A percentile compares a stretch with the other conserved stretches of the same genome.
Evolutionary conservation across 2,329 filamentous ascomycete species (phyloP).

Genomic region (Colletotrichum echinochloae): DNA sequence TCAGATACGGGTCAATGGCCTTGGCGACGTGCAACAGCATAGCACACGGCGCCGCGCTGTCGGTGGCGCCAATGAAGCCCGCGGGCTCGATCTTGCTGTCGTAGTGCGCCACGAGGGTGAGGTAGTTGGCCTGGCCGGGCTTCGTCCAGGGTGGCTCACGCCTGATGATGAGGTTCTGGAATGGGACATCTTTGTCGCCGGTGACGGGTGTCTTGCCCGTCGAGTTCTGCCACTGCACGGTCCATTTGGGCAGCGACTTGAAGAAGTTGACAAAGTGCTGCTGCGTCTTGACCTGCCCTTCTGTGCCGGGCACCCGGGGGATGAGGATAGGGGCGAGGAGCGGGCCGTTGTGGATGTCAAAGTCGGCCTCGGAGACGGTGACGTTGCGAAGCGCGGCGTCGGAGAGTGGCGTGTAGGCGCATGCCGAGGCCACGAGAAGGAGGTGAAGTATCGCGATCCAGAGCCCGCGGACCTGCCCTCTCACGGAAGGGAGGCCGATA

Average conservation of each 20-base stretch:
- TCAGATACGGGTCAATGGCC: conserved; percentile 77
- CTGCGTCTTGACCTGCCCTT: conserved; percentile 74
- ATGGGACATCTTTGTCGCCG: conserved; percentile 73
- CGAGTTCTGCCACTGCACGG: conserved; percentile 79
- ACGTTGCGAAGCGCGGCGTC: conserved; percentile 73
- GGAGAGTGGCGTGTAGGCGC: conserved; percentile 63
- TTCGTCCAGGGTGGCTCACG: conserved; percentile 82
- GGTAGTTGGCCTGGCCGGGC: conserved; percentile 75
- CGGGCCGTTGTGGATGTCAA: conserved; percentile 74
- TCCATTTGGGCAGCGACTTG: conserved; percentile 76
- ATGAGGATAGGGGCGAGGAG: conserved; percentile 82
- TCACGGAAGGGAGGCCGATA: conserved; percentile 31
- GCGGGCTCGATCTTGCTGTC: conserved; percentile 79
- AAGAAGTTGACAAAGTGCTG: conserved; percentile 82
- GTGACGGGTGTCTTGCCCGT: conserved; percentile 76
- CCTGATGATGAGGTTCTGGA: conserved; percentile 81
- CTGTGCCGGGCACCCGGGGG: conserved; percentile 79
- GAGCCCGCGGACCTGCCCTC: conserved; percentile 31
- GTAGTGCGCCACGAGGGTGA: conserved; percentile 87
- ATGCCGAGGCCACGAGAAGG: conserved; percentile 44
- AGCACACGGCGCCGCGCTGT: conserved; percentile 86
- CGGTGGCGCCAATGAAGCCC: conserved; percentile 86
- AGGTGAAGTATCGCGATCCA: conserved; percentile 40
- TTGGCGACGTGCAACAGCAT: conserved; percentile 84
- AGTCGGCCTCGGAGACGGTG: conserved; percentile 72